These are phyloP conservation scores for Dimocarpus longan DNA, from an alignment of 345 rosid genomes.

Conservation along the genomic window DNA sequence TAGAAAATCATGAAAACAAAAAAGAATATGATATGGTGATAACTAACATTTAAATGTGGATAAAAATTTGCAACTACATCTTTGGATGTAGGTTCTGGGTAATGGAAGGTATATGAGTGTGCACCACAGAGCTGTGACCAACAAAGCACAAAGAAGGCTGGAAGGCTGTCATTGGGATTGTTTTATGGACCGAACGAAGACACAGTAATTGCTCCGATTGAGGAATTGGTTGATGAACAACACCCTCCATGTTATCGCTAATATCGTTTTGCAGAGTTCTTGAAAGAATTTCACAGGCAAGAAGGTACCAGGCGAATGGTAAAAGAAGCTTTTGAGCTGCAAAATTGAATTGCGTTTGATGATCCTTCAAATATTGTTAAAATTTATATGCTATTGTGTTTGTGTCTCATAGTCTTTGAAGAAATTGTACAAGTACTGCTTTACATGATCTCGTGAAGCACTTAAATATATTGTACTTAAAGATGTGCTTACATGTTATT, in stretches of 20 bases:
- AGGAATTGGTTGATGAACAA: conserved; percentile 20
- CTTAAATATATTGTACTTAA: no score
- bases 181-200: conserved; percentile 11
- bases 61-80: no score
- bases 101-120: conserved; percentile 13
- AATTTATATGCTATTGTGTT: no score
- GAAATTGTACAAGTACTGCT: no score
- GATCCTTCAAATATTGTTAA: no score
- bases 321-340: conserved; percentile 17
- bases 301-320: conserved; percentile 22
- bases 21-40: no score
- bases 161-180: neutral
- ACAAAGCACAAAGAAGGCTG: neutral
- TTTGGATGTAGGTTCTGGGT: neutral
- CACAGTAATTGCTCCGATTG: conserved; percentile 15
- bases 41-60: no score
- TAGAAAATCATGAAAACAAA: no score
- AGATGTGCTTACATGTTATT: no score
- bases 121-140: conserved; percentile 23
- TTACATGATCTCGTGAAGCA: no score
- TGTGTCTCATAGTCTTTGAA: no score
- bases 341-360: neutral
- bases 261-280: conserved; percentile 11
- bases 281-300: conserved; percentile 18
- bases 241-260: conserved; percentile 11